Evolutionary conservation across 768 basidiomycete species (phyloP).

Genomic region (Mycena epipterygia): DNA sequence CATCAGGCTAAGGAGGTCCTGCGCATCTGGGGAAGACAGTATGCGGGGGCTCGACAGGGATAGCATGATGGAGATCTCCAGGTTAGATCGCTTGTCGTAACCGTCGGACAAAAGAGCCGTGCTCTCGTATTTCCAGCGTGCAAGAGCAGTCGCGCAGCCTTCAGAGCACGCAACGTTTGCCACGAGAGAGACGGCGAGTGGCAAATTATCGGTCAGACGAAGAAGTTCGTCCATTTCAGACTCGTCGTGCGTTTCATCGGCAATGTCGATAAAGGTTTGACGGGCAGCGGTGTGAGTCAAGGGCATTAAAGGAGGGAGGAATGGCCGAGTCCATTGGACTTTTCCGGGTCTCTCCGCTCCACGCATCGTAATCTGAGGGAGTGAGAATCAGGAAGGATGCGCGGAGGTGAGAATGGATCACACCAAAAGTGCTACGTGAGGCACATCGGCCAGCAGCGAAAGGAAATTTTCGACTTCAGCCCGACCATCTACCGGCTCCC

Average conservation of each 20-base stretch:
- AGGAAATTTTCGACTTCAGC: conserved; percentile 7
- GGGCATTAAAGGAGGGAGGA: background rate
- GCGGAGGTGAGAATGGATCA: too few relatives aligned
- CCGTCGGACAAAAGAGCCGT: background rate
- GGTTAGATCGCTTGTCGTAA: too few relatives aligned
- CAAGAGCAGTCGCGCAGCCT: background rate
- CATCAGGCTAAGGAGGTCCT: conserved; percentile 16
- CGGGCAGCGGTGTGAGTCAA: background rate
- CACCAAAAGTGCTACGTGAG: conserved; percentile 7
- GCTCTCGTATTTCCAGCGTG: conserved; percentile 5
- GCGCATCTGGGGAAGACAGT: conserved; percentile 7
- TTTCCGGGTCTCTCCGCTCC: conserved; percentile 8
- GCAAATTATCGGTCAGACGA: conserved; percentile 6
- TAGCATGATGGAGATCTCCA: conserved; percentile 15
- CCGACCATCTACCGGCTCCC: conserved; percentile 1
- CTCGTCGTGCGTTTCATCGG: background rate
- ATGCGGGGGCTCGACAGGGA: conserved; percentile 23
- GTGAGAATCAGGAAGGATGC: background rate
- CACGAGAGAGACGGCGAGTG: conserved; percentile 8
- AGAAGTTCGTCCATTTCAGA: conserved; percentile 7
- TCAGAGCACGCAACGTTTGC: background rate
- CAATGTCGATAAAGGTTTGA: conserved; percentile 15
- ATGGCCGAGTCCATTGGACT: conserved; percentile 7
- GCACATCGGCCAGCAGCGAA: conserved; percentile 12
- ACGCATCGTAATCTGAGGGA: conserved; percentile 18